phyloP scores from a whole-genome alignment of 305 asterid species.

The Rubia peregrina region DNA sequence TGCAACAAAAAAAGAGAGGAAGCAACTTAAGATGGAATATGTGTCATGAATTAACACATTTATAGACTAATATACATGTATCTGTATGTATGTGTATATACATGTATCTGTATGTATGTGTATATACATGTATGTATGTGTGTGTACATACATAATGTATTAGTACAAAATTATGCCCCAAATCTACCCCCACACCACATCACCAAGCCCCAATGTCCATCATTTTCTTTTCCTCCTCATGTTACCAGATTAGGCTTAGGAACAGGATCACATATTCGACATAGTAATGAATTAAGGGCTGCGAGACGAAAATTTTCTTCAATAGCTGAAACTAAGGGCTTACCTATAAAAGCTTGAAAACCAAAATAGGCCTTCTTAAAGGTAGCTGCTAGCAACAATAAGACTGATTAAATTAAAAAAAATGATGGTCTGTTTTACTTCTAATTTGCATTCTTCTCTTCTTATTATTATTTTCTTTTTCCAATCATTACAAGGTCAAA shows the following conservation, averaged over 20 bases:
- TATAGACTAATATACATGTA: background rate
- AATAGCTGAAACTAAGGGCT: background rate
- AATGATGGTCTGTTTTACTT: background rate
- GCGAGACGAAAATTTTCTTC: background rate
- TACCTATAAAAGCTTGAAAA: background rate
- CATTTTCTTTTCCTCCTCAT: background rate
- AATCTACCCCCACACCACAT: background rate
- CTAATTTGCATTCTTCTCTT: background rate
- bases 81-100: no score
- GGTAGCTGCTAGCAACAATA: background rate
- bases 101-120: no score
- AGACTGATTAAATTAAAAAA: background rate
- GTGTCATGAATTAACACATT: background rate
- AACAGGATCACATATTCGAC: background rate
- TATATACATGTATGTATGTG: no score
- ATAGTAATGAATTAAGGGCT: no score
- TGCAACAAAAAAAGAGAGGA: conserved; percentile 25
- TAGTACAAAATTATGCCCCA: background rate
- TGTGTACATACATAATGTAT: no score
- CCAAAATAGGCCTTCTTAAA: background rate
- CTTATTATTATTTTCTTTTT: no score
- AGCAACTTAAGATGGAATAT: conserved; percentile 1
- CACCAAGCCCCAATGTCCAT: background rate
- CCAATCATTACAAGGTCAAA: background rate
- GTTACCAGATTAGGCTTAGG: background rate